Percentiles rank a stretch among this genome's conserved stretches.
phyloP scores from a whole-genome alignment of 345 rosid genomes.

The Acer yangbiense region DNA sequence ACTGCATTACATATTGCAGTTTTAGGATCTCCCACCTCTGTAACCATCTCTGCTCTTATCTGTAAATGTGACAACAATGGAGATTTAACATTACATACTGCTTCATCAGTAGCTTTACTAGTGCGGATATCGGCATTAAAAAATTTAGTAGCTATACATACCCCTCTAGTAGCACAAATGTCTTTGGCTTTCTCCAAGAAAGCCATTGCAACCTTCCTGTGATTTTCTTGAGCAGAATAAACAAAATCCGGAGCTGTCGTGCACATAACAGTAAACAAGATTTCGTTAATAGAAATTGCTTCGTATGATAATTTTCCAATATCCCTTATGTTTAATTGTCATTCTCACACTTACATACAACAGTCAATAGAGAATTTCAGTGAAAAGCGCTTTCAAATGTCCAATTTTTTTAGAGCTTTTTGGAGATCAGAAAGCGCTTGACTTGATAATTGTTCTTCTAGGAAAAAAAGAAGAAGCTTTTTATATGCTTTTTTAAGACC shows the following conservation, averaged over 20 bases:
- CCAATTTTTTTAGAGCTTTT: too few species aligned
- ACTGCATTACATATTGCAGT: conserved; percentile 61
- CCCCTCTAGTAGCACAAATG: conserved; percentile 39
- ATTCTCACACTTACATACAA: too few species aligned
- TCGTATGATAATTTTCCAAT: too few species aligned
- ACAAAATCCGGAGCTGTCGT: conserved; percentile 29
- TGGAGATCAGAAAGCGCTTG: too few species aligned
- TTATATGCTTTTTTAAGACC: too few species aligned
- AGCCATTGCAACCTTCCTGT: conserved; percentile 29
- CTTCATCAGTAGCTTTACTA: neutral
- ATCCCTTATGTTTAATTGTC: too few species aligned
- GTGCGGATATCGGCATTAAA: too few species aligned
- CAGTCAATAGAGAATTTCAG: too few species aligned
- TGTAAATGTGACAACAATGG: conserved; percentile 6
- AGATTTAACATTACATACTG: neutral
- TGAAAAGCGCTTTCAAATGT: too few species aligned
- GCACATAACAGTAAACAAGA: neutral
- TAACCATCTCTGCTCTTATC: conserved; percentile 46
- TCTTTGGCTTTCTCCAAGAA: conserved; percentile 37
- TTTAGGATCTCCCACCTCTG: conserved; percentile 61
- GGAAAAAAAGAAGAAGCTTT: too few species aligned
- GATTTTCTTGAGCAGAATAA: conserved; percentile 23
- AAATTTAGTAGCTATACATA: conserved; percentile 1
- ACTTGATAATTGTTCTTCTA: too few species aligned
- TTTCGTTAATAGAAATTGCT: too few species aligned